Conservation (phyloP, 2,329 filamentous ascomycete species). For the Calycina herbarum region DNA sequence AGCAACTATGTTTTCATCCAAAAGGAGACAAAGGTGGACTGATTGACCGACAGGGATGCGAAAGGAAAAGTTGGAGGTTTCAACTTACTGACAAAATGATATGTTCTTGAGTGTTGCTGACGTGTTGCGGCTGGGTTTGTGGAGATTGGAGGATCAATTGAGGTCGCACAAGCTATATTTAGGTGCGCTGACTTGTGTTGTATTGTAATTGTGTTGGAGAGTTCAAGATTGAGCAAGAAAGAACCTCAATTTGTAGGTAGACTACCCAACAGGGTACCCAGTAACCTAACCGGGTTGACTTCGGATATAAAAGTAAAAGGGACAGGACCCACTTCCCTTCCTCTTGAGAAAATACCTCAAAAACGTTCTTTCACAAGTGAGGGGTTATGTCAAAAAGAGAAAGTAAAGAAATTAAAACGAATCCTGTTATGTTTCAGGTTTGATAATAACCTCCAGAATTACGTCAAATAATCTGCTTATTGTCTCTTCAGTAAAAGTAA, state of each 20-base stretch:
- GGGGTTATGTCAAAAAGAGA: neutral
- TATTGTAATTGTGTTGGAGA: neutral
- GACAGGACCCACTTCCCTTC: too few relatives aligned
- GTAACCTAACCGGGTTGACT: neutral
- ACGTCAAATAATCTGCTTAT: neutral
- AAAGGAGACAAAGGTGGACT: neutral
- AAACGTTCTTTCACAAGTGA: neutral
- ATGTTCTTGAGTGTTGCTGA: neutral
- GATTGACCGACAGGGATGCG: neutral
- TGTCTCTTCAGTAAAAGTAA: too few relatives aligned
- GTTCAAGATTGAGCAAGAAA: neutral
- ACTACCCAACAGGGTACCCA: neutral
- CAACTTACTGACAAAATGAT: neutral
- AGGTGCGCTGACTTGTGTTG: neutral
- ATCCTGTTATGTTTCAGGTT: too few relatives aligned
- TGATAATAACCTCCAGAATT: neutral
- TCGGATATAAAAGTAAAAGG: too few relatives aligned
- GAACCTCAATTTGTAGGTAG: neutral
- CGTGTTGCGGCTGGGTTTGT: neutral
- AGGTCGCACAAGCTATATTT: neutral
- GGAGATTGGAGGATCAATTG: neutral
- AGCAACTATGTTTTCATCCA: neutral
- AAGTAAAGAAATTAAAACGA: neutral
- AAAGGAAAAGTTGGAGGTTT: neutral
- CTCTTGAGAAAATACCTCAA: too few relatives aligned